Evolutionary conservation across 2,329 filamentous ascomycete genomes (phyloP).

Genomic region (Taxawa tesnikishii): DNA sequence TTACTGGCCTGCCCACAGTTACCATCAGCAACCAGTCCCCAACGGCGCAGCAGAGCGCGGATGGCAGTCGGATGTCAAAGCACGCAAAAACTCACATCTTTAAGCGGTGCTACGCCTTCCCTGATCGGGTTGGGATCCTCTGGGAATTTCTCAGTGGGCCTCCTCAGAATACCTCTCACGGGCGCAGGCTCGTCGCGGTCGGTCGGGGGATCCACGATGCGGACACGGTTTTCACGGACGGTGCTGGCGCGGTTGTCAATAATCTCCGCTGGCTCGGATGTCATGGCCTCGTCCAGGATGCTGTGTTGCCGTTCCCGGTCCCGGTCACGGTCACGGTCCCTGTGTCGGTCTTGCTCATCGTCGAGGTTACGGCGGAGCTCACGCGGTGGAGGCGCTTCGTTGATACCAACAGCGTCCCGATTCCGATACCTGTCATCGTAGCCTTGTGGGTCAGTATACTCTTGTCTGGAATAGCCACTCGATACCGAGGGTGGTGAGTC

Average conservation of each 20-base stretch:
- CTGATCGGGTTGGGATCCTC: slow-evolving; percentile 73
- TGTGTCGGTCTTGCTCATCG: slow-evolving; percentile 4
- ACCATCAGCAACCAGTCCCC: too few species aligned
- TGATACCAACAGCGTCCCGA: slow-evolving; percentile 3
- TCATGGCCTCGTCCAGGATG: slow-evolving; percentile 19
- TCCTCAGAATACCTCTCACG: slow-evolving; percentile 75
- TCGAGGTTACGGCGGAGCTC: slow-evolving; percentile 6
- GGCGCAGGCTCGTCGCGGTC: slow-evolving; percentile 53
- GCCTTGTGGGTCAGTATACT: background rate
- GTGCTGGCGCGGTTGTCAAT: slow-evolving; percentile 19
- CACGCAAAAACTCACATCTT: slow-evolving; percentile 41
- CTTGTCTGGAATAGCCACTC: background rate
- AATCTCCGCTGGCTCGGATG: slow-evolving; percentile 15
- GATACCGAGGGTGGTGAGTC: background rate
- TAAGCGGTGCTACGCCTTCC: slow-evolving; percentile 87
- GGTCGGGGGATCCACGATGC: slow-evolving; percentile 58
- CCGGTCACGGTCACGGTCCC: slow-evolving; percentile 11
- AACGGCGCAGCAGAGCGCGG: too few species aligned
- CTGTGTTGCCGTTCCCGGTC: slow-evolving; percentile 14
- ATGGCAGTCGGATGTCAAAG: background rate
- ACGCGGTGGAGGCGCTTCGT: slow-evolving; percentile 4
- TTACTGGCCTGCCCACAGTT: slow-evolving; percentile 20
- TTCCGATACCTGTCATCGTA: slow-evolving; percentile 3
- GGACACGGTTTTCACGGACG: slow-evolving; percentile 24
- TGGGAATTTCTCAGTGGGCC: slow-evolving; percentile 70